phyloP scores from a whole-genome alignment of 2,329 filamentous ascomycete species.

The Fusarium nanum region DNA sequence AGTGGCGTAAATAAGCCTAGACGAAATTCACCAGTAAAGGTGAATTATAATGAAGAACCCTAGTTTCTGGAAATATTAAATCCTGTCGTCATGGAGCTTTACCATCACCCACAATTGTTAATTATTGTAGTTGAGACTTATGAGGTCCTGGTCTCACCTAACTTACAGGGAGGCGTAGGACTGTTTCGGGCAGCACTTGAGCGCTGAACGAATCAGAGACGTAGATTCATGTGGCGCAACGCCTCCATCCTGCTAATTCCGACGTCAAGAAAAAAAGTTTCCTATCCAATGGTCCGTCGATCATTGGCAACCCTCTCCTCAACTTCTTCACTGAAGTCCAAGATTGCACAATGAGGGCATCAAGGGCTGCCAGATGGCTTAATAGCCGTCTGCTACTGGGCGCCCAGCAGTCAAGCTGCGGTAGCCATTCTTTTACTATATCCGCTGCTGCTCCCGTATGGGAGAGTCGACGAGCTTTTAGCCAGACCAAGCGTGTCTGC shows the following conservation, averaged over 20 bases:
- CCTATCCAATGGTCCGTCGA: conserved; percentile 42
- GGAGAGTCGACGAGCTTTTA: conserved; percentile 50
- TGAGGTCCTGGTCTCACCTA: background rate
- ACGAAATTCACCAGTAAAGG: background rate
- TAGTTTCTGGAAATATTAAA: background rate
- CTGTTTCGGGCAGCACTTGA: conserved; percentile 29
- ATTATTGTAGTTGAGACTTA: background rate
- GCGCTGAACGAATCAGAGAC: conserved; percentile 34
- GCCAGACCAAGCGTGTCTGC: conserved; percentile 48
- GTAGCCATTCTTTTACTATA: conserved; percentile 45
- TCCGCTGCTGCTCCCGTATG: conserved; percentile 38
- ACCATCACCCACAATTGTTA: background rate
- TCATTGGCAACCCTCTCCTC: conserved; percentile 45
- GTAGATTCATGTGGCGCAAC: conserved; percentile 38
- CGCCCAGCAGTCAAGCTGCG: conserved; percentile 45
- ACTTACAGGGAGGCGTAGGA: conserved; percentile 12
- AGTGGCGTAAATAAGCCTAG: conserved; percentile 8
- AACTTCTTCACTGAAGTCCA: conserved; percentile 44
- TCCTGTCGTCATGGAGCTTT: background rate
- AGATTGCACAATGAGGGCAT: conserved; percentile 54
- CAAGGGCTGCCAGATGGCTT: conserved; percentile 56
- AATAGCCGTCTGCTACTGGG: conserved; percentile 53
- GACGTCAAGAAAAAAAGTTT: conserved; percentile 48
- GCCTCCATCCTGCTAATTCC: conserved; percentile 42
- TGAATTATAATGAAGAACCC: background rate